Conservation (phyloP, 352 stramenopile species). For the Phytophthora pistaciae region DNA sequence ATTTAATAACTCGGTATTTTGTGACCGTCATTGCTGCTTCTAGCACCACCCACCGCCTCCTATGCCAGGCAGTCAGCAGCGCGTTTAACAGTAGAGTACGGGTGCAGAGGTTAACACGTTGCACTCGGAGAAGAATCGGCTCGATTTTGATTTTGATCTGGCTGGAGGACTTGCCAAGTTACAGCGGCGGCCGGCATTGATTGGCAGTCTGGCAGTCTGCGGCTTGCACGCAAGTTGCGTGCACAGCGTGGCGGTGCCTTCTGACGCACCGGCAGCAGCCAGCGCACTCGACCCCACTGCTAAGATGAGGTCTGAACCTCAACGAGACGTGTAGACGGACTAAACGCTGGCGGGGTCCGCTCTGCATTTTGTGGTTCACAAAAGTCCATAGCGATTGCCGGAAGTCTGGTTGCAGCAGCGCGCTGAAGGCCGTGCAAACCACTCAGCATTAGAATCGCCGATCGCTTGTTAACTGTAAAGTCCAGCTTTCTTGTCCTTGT, state of each 20-base stretch:
- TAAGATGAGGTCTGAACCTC: background rate
- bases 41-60: background rate
- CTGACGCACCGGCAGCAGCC: conserved; percentile 10
- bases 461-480: no score
- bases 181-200: background rate
- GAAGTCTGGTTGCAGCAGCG: no score
- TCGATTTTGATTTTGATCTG: conserved; percentile 20
- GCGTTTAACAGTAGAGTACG: background rate
- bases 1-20: no score
- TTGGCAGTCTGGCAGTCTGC: background rate
- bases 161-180: conserved; percentile 7
- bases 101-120: conserved; percentile 3
- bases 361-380: no score
- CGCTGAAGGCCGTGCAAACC: no score
- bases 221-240: background rate
- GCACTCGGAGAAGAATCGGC: conserved; percentile 13
- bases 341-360: no score
- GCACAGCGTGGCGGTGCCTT: background rate
- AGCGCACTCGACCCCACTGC: conserved; percentile 2
- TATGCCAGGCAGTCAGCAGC: background rate
- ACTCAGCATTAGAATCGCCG: no score
- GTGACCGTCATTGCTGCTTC: background rate
- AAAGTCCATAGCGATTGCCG: no score
- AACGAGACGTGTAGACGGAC: no score
- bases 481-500: no score